phyloP scores from a whole-genome alignment of 768 basidiomycete genomes.

The Termitomyces sp. region DNA sequence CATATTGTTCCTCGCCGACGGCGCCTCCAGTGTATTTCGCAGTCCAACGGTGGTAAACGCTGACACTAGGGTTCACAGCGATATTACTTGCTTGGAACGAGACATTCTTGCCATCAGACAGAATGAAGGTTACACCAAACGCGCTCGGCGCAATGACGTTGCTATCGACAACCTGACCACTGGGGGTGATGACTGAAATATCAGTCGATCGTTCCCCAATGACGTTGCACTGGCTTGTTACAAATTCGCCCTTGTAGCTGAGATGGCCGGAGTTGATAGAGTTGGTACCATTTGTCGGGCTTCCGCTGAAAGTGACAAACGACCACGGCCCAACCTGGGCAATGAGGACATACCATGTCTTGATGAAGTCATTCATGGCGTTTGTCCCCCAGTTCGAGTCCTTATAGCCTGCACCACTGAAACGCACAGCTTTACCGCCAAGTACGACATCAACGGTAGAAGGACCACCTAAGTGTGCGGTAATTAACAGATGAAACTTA shows the following conservation, averaged over 20 bases:
- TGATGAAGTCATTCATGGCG: constrained; percentile 12
- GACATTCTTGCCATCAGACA: constrained; percentile 3
- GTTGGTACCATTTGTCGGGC: constrained; percentile 9
- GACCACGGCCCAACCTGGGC: constrained; percentile 14
- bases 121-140: constrained; percentile 9
- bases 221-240: constrained; percentile 12
- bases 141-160: constrained; percentile 8
- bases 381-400: constrained; percentile 13
- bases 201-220: constrained; percentile 11
- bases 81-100: constrained; percentile 13
- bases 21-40: constrained; percentile 10
- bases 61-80: constrained; percentile 8
- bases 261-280: constrained; percentile 11
- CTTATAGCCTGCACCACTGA: constrained; percentile 11
- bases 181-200: constrained; percentile 9
- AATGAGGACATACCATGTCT: constrained; percentile 13
- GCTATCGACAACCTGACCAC: constrained; percentile 5
- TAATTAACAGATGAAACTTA: neutral
- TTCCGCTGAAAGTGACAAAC: constrained; percentile 12
- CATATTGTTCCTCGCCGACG: constrained; percentile 2
- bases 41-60: constrained; percentile 12
- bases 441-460: constrained; percentile 7
- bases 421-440: constrained; percentile 6
- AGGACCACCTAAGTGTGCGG: constrained; percentile 1
- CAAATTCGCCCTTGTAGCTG: constrained; percentile 8